phyloP scores from a whole-genome alignment of 1,284 basidiomycete species.

The Wallemia hederae region DNA sequence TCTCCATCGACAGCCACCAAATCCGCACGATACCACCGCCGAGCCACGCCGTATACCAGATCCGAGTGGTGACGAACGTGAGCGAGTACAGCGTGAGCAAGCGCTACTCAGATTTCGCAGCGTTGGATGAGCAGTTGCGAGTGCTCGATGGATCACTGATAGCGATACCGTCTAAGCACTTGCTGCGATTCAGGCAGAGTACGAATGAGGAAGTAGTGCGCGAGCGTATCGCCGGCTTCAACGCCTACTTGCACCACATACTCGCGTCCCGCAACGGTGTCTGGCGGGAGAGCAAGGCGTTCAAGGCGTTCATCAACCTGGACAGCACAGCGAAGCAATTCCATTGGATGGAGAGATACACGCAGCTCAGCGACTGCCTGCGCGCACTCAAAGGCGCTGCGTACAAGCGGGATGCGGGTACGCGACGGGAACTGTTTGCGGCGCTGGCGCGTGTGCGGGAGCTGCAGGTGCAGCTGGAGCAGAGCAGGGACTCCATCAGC shows the following conservation, averaged over 20 bases:
- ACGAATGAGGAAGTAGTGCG: background rate
- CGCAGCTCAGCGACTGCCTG: too few species aligned
- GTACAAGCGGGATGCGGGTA: too few species aligned
- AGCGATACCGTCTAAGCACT: background rate
- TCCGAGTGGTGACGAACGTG: background rate
- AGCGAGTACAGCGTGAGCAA: background rate
- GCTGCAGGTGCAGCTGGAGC: too few species aligned
- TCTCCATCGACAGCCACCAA: too few species aligned
- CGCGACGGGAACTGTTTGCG: too few species aligned
- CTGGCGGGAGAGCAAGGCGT: constrained; percentile 8
- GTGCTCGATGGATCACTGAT: background rate
- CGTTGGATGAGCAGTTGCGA: background rate
- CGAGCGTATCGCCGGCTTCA: background rate
- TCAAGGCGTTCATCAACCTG: constrained; percentile 9
- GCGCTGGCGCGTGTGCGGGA: too few species aligned
- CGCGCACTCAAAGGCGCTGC: too few species aligned
- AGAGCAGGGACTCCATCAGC: background rate
- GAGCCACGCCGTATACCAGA: background rate
- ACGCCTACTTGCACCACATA: background rate
- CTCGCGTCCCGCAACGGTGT: background rate
- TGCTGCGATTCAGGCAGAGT: background rate
- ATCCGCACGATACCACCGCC: too few species aligned
- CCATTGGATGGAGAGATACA: background rate
- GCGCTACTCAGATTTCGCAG: background rate
- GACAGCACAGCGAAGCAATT: constrained; percentile 5